These are phyloP conservation scores for Canavalia gladiata DNA, from an alignment of 306 rosid species.

Conservation along the genomic window DNA sequence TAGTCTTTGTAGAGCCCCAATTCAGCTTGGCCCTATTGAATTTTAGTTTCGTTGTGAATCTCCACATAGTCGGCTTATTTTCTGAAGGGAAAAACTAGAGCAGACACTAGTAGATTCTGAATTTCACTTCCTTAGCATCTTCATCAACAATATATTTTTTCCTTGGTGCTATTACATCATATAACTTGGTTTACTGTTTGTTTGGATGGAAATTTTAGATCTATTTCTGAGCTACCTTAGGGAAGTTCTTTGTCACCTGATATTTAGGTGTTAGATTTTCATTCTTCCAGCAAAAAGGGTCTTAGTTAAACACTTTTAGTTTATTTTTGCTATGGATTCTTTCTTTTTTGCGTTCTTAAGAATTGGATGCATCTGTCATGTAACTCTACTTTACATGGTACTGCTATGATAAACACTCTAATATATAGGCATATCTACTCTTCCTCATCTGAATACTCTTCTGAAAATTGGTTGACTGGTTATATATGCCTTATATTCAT, in stretches of 20 bases:
- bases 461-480: conserved; percentile 16
- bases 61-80: neutral
- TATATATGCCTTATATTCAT: conserved; percentile 25
- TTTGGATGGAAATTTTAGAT: conserved; percentile 50
- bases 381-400: conserved; percentile 29
- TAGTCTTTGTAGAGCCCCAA: conserved; percentile 34
- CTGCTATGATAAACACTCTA: neutral
- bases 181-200: conserved; percentile 33
- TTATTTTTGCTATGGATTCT: conserved; percentile 22
- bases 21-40: conserved; percentile 9
- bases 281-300: conserved; percentile 3
- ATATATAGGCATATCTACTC: conserved; percentile 1
- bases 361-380: conserved; percentile 24
- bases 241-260: conserved; percentile 28
- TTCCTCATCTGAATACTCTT: conserved; percentile 6
- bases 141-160: neutral
- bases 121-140: neutral
- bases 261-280: conserved; percentile 26
- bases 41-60: conserved; percentile 36
- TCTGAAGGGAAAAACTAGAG: conserved; percentile 12
- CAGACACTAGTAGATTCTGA: conserved; percentile 38
- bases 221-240: conserved; percentile 39
- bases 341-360: conserved; percentile 24
- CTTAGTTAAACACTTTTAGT: neutral
- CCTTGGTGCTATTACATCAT: conserved; percentile 16